Percentiles rank a stretch among this genome's conserved stretches.
Evolutionary conservation across 2,329 filamentous ascomycete species (phyloP).

Genomic region (Chaetomiaceae sp.): DNA sequence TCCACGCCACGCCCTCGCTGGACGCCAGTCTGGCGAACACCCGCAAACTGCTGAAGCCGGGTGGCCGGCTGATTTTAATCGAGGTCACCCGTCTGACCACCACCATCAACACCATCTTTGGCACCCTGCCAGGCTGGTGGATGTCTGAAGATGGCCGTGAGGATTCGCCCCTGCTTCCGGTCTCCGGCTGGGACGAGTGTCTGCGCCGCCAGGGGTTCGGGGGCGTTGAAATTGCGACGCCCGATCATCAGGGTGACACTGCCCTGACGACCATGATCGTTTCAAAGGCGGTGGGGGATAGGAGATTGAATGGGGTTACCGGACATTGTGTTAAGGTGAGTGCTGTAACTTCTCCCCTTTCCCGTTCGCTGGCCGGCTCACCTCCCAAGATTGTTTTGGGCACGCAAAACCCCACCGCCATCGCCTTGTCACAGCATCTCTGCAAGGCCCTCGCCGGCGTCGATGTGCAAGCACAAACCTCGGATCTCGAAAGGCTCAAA

Average conservation of each 20-base stretch:
- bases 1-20: background rate
- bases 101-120: background rate
- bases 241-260: background rate
- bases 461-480: background rate
- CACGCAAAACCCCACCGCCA: background rate
- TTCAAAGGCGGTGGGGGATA: background rate
- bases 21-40: background rate
- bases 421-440: background rate
- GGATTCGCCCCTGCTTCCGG: background rate
- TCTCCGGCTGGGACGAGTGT: background rate
- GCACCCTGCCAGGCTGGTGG: background rate
- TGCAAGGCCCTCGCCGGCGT: background rate
- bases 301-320: background rate
- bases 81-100: background rate
- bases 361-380: background rate
- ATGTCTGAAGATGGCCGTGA: background rate
- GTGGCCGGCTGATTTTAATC: background rate
- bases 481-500: background rate
- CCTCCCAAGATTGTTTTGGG: background rate
- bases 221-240: background rate
- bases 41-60: background rate
- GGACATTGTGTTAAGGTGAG: background rate
- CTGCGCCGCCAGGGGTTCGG: background rate
- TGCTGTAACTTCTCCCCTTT: background rate
- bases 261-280: background rate